Percentiles rank a stretch among this genome's conserved stretches.
These are phyloP conservation scores for Phialophora chinensis DNA, from an alignment of 2,329 filamentous ascomycete species.

Conservation along the genomic window DNA sequence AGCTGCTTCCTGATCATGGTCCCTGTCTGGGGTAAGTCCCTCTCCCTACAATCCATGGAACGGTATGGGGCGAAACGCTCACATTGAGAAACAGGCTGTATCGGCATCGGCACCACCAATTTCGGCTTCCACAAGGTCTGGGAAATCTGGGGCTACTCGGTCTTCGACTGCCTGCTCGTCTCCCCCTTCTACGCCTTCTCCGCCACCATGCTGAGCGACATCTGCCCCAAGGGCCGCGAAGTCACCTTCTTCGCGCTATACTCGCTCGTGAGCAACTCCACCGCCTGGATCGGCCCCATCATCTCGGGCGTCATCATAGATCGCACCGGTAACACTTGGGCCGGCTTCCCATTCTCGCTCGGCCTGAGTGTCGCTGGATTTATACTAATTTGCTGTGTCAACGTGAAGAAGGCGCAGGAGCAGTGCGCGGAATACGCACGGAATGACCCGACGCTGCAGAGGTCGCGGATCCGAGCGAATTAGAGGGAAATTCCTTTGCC, in stretches of 20 bases:
- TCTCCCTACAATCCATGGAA: too few species aligned
- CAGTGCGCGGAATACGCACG: not conserved
- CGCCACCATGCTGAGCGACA: constrained; percentile 12
- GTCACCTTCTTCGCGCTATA: constrained; percentile 12
- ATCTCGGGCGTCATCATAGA: not conserved
- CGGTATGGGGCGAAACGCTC: too few species aligned
- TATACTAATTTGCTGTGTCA: not conserved
- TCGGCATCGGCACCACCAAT: not conserved
- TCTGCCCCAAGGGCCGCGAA: constrained; percentile 8
- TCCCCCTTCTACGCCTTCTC: constrained; percentile 5
- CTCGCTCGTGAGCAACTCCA: constrained; percentile 12
- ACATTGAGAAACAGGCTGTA: not conserved
- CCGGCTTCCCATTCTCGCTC: not conserved
- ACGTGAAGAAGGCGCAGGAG: not conserved
- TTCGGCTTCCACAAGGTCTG: not conserved
- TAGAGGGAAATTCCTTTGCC: too few species aligned
- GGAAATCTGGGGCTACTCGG: not conserved
- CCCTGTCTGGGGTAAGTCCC: too few species aligned
- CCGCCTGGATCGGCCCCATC: constrained; percentile 1
- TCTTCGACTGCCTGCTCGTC: not conserved
- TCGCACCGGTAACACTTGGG: not conserved
- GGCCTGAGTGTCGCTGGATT: not conserved
- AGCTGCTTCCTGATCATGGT: too few species aligned
- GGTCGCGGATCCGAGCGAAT: too few species aligned
- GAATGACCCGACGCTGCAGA: too few species aligned